Evolutionary conservation across 75 land plant species (phyloP).

Genomic region (Pinus albicaulis): DNA sequence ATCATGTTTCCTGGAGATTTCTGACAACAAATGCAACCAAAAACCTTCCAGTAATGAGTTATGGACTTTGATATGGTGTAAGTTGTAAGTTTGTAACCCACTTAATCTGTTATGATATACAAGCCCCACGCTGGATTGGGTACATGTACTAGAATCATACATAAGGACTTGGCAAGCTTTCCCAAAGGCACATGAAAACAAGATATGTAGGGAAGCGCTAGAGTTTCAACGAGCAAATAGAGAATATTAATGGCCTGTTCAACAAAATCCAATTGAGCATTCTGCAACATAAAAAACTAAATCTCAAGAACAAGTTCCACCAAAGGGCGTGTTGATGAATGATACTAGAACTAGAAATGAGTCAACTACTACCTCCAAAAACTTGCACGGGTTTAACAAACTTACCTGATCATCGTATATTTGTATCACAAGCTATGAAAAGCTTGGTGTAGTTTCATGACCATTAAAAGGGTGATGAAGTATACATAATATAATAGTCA

Average conservation of each 20-base stretch:
- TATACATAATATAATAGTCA: too few species aligned
- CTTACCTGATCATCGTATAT: too few species aligned
- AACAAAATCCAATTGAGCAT: constrained; percentile 53
- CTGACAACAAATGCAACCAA: constrained; percentile 50
- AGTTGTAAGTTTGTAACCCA: constrained; percentile 19
- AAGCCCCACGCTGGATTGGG: constrained; percentile 27
- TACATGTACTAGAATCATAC: constrained; percentile 38
- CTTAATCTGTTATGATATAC: constrained; percentile 33
- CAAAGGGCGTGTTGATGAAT: constrained; percentile 80
- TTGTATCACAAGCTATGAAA: too few species aligned
- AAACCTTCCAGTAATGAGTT: constrained; percentile 59
- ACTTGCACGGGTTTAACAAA: too few species aligned
- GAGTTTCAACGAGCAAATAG: constrained; percentile 33
- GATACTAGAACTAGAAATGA: constrained; percentile 64
- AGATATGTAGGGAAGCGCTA: constrained; percentile 32
- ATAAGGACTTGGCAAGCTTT: constrained; percentile 65
- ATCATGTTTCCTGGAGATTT: constrained; percentile 26
- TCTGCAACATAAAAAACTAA: constrained; percentile 74
- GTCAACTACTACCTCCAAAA: constrained; percentile 15
- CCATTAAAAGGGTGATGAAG: too few species aligned
- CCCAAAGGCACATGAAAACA: constrained; percentile 29
- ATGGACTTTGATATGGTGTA: constrained; percentile 21
- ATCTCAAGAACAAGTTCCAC: constrained; percentile 70
- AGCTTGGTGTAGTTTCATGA: too few species aligned
- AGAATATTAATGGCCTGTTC: constrained; percentile 43